A percentile compares a stretch with the other conserved stretches of the same genome.
Conservation (phyloP, 1,139 yeast species). For the Blastobotrys apis region DNA sequence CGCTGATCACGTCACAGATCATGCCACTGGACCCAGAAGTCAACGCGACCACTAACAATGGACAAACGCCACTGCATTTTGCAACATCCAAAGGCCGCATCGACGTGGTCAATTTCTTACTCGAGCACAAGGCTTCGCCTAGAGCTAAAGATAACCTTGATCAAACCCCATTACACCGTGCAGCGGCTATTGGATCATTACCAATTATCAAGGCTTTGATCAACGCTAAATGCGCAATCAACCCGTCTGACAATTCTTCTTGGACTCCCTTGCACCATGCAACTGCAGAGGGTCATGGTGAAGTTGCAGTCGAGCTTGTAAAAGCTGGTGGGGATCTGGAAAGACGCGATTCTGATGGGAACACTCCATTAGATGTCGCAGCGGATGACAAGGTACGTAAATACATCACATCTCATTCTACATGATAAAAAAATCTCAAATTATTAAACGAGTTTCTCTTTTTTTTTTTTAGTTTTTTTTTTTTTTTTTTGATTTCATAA, state of each 20-base stretch:
- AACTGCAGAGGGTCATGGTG: conserved; percentile 85
- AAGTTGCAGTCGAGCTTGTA: conserved; percentile 59
- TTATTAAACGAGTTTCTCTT: no score
- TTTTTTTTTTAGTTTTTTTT: no score
- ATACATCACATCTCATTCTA: conserved; percentile 23
- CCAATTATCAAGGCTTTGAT: conserved; percentile 49
- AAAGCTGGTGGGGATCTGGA: conserved; percentile 63
- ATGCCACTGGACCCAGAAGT: conserved; percentile 45
- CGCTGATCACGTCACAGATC: conserved; percentile 46
- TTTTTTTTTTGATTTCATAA: not conserved
- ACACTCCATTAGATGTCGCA: conserved; percentile 57
- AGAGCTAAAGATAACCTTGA: conserved; percentile 63
- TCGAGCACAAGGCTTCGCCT: conserved; percentile 55
- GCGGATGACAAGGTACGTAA: conserved; percentile 54
- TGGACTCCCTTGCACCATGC: conserved; percentile 93
- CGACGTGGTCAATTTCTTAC: conserved; percentile 48
- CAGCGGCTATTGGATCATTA: conserved; percentile 71
- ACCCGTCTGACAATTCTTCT: conserved; percentile 64
- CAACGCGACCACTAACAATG: conserved; percentile 54
- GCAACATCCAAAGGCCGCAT: conserved; percentile 68
- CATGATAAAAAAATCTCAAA: conserved; percentile 1
- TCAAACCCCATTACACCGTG: conserved; percentile 72
- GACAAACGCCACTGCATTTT: conserved; percentile 71
- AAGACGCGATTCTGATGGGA: conserved; percentile 48
- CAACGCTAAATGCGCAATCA: conserved; percentile 58